Evolutionary conservation across 2,329 filamentous ascomycete genomes (phyloP).

Genomic region (Lecanicillium sp.): DNA sequence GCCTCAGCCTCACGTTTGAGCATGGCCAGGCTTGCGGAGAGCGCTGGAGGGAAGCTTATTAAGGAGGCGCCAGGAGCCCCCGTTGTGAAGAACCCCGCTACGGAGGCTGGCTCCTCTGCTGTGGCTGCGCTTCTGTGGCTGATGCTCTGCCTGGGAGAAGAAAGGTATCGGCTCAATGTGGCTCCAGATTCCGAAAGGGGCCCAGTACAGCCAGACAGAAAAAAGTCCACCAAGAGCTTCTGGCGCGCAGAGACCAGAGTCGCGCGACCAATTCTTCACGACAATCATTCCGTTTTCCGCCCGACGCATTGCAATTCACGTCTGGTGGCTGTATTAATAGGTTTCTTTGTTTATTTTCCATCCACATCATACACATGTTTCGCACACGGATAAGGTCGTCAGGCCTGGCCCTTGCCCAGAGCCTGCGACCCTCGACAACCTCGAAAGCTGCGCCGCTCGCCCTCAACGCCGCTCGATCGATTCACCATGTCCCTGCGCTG

Average conservation of each 20-base stretch:
- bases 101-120: too few species aligned
- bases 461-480: conserved; percentile 32
- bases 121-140: too few species aligned
- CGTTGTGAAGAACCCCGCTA: too few species aligned
- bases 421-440: conserved; percentile 30
- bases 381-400: conserved; percentile 50
- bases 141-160: too few species aligned
- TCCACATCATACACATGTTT: conserved; percentile 36
- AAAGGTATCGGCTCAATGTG: conserved; percentile 13
- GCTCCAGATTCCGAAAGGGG: conserved; percentile 15
- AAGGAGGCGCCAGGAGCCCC: too few species aligned
- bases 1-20: too few species aligned
- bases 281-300: not conserved
- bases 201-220: not conserved
- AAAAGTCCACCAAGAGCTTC: conserved; percentile 9
- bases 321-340: not conserved
- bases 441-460: conserved; percentile 28
- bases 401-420: conserved; percentile 33
- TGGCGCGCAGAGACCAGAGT: not conserved
- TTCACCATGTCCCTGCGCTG: conserved; percentile 44
- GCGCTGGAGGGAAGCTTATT: too few species aligned
- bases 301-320: not conserved
- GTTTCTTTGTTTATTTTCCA: not conserved
- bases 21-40: too few species aligned
- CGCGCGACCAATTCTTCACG: conserved; percentile 6